Conservation (phyloP, 345 rosid genomes). For the Camelina hispida region DNA sequence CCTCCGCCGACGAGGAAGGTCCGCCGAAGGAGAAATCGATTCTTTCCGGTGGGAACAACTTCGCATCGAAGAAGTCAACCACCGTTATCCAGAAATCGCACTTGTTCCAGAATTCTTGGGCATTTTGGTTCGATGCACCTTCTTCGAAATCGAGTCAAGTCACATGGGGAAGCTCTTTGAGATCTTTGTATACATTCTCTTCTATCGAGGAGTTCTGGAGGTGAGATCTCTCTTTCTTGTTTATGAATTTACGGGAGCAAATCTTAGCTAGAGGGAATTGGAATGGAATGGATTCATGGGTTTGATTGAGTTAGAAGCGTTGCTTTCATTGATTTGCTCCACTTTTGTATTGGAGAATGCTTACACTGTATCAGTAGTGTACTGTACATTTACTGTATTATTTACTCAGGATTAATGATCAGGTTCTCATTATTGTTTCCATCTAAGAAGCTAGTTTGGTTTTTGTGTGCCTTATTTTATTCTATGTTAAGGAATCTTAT, state of each 20-base stretch:
- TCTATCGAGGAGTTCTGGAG: constrained; percentile 87
- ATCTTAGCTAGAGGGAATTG: background rate
- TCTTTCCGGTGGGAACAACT: too few species aligned
- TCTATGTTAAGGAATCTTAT: constrained; percentile 8
- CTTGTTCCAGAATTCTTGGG: constrained; percentile 77
- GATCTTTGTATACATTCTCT: constrained; percentile 67
- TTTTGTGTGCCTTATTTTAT: background rate
- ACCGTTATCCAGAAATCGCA: constrained; percentile 46
- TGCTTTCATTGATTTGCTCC: background rate
- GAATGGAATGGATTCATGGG: background rate
- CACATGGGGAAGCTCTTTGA: constrained; percentile 81
- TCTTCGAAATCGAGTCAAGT: constrained; percentile 59
- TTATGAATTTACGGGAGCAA: background rate
- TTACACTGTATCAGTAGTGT: background rate
- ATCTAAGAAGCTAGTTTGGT: background rate
- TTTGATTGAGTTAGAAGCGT: background rate
- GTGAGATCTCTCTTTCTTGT: constrained; percentile 42
- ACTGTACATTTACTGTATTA: background rate
- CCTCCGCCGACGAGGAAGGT: constrained; percentile 40
- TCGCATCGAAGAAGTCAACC: constrained; percentile 37
- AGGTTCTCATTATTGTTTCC: constrained; percentile 17
- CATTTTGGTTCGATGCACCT: constrained; percentile 88
- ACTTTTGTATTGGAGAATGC: constrained; percentile 1
- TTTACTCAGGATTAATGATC: constrained; percentile 5
- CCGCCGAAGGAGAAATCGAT: constrained; percentile 61